phyloP scores from a whole-genome alignment of 1,284 basidiomycete species.

The Pyrrhoderma noxium region DNA sequence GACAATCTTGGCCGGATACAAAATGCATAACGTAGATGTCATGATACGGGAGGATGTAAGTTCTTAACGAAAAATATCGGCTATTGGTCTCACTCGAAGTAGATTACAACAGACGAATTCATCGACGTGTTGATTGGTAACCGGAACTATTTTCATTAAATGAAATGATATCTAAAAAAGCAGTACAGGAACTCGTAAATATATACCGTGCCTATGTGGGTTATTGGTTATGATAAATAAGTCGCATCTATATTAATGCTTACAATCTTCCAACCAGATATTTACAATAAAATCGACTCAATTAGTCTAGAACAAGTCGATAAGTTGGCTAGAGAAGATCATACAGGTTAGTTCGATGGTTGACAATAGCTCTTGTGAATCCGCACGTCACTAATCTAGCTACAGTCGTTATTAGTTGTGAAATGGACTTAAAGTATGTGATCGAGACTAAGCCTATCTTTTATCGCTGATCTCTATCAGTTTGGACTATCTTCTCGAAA shows the following conservation, averaged over 20 bases:
- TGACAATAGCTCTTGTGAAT: neutral
- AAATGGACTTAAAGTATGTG: constrained; percentile 77
- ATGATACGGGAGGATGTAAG: constrained; percentile 94
- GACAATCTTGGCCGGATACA: constrained; percentile 84
- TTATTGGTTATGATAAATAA: constrained; percentile 15
- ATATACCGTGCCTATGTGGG: constrained; percentile 83
- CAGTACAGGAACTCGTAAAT: constrained; percentile 78
- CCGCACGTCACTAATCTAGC: too few species aligned
- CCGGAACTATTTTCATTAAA: constrained; percentile 13
- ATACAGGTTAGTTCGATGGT: constrained; percentile 37
- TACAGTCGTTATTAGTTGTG: constrained; percentile 87
- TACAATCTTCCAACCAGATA: constrained; percentile 43
- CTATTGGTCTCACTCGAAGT: neutral
- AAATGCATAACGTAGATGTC: constrained; percentile 91
- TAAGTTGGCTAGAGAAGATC: constrained; percentile 79
- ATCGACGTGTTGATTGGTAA: constrained; percentile 91
- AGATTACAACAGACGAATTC: constrained; percentile 96
- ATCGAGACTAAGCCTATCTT: neutral
- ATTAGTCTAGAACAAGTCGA: constrained; percentile 89
- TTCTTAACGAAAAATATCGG: constrained; percentile 14
- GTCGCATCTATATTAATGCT: neutral
- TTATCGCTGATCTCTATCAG: constrained; percentile 33
- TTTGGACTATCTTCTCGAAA: constrained; percentile 81
- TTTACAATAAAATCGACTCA: constrained; percentile 93
- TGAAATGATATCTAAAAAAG: constrained; percentile 9